A percentile compares a stretch with the other conserved stretches of the same genome.
Conservation (phyloP, 441 rosid species). For the Mallotus repandus region DNA sequence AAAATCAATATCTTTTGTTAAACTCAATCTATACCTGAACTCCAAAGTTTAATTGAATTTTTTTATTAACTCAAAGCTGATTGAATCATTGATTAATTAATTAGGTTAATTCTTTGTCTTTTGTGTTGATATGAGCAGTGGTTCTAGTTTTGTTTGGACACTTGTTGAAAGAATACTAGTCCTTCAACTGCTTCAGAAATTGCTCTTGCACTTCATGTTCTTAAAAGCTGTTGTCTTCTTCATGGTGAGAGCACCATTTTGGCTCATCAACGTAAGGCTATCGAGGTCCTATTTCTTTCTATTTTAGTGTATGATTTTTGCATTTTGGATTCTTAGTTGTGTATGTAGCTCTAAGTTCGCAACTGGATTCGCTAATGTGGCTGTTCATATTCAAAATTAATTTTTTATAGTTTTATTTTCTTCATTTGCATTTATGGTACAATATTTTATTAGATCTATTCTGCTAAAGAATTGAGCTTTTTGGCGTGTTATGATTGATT, state of each 20-base stretch:
- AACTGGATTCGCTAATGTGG: too few species aligned
- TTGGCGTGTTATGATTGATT: slow-evolving; percentile 8
- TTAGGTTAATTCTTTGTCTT: background rate
- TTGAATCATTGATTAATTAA: background rate
- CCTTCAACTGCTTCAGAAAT: slow-evolving; percentile 78
- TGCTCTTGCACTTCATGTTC: slow-evolving; percentile 81
- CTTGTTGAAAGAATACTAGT: slow-evolving; percentile 68
- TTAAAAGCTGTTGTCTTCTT: slow-evolving; percentile 91
- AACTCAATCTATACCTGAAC: slow-evolving; percentile 70
- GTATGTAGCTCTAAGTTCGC: too few species aligned
- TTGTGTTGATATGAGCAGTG: slow-evolving; percentile 37
- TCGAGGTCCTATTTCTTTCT: too few species aligned
- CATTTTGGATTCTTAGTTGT: too few species aligned
- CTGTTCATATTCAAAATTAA: too few species aligned
- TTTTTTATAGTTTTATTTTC: too few species aligned
- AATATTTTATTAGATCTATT: too few species aligned
- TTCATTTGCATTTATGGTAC: too few species aligned
- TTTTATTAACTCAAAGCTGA: background rate
- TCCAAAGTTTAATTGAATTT: slow-evolving; percentile 51
- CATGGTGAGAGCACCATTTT: slow-evolving; percentile 72
- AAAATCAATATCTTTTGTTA: slow-evolving; percentile 64
- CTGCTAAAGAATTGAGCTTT: too few species aligned
- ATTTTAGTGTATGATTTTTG: too few species aligned
- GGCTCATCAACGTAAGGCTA: slow-evolving; percentile 77
- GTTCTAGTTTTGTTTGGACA: slow-evolving; percentile 74